Base-by-base conservation (phyloP, 2,329 filamentous ascomycete species). In the Emmonsiellopsis sp. region DNA sequence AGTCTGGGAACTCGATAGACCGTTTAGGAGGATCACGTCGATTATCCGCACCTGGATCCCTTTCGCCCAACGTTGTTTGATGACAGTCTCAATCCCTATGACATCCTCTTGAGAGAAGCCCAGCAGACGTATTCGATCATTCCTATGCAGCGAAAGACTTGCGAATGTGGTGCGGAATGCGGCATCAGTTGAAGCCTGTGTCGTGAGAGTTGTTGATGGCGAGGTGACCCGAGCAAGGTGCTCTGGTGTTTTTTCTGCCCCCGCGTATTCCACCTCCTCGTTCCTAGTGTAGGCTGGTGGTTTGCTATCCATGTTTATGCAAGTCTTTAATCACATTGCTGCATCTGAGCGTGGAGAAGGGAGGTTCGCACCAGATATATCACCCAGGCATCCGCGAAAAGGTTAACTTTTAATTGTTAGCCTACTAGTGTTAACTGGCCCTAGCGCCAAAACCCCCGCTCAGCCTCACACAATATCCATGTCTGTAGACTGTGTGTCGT, bases 121-220 rank as follows among this genome's bases (percentile, higher is more conserved):
- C 9, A 73, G 58, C 33, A 72, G 63, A 11, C 70, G 70, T n/a
- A 68, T 60, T 9, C 63, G 60, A 53, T 69, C 65, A 21, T 42
- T 54, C 53, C 54, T 56, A 52, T 68, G 62, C 32, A 68, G 60
- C 10, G 65, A 66, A 34, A 69, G 33, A 47, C 62, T 63, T 13
- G 65, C 64, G 49, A 68, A 67, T 5, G 37, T 27, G 5, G 51
- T 56, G 5, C 52, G 42, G 31, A 45, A 47, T 13, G 50, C 33
- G 2, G 39, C 10, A 8, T 21, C 31, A 21, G 49, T 17, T 32
- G 36, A 3, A 5, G 13, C 3, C 21, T 3, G 3, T 6, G 14
- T 6, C 13, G 45, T 34, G 45, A 2, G 6, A n/a, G 14, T 50
- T 13, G 6, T 34, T 44, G n/a, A 6, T 27, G 13, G 13, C 27